Evolutionary conservation across 2,329 filamentous ascomycete species (phyloP).

Genomic region (Arthrinium phaeospermum): DNA sequence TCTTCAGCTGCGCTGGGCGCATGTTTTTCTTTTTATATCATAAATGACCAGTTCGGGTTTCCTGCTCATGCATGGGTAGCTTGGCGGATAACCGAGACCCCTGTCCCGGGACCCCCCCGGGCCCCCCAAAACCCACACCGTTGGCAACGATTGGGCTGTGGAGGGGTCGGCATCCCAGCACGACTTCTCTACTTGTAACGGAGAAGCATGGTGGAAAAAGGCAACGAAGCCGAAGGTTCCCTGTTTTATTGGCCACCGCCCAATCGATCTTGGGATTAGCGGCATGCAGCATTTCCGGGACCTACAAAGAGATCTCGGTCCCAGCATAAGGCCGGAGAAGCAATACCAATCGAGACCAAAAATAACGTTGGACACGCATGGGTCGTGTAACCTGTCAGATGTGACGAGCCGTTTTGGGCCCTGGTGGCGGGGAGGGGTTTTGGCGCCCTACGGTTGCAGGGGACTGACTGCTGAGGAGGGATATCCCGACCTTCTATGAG

Average conservation of each 20-base stretch:
- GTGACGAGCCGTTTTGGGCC: background rate
- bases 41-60: background rate
- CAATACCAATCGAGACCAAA: background rate
- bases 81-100: background rate
- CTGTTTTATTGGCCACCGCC: background rate
- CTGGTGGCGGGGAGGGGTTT: background rate
- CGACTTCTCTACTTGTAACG: background rate
- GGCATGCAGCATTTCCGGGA: too few relatives aligned
- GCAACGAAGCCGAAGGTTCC: background rate
- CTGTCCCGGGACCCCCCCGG: background rate
- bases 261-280: background rate
- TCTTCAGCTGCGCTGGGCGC: background rate
- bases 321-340: background rate
- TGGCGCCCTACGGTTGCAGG: background rate
- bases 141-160: background rate
- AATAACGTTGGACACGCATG: background rate
- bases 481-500: background rate
- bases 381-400: constrained; percentile 1
- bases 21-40: background rate
- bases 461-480: background rate
- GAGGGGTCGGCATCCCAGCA: background rate
- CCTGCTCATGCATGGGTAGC: background rate
- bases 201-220: background rate
- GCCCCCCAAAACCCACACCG: background rate
- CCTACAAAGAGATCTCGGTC: background rate